phyloP scores from a whole-genome alignment of 2,329 filamentous ascomycete species.

The Chrysoporthe deuterocubensis region DNA sequence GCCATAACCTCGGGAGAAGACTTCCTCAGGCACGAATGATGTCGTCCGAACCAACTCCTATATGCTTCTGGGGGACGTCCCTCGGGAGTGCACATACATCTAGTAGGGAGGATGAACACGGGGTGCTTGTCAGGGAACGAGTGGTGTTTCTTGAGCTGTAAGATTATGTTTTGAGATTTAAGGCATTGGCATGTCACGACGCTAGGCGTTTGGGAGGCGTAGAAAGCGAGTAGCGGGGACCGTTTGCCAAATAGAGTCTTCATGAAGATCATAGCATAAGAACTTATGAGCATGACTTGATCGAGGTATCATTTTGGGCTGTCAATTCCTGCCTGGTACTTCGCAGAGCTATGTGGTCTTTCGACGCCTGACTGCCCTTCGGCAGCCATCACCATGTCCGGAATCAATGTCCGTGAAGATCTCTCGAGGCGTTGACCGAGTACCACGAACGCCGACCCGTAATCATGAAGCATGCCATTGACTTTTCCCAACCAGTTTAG shows the following conservation, averaged over 20 bases:
- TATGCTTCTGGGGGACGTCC: not conserved
- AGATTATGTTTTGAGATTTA: not conserved
- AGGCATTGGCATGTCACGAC: not conserved
- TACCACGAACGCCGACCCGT: conserved; percentile 17
- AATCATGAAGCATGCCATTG: conserved; percentile 16
- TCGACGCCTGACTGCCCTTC: conserved; percentile 10
- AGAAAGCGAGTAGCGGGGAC: not conserved
- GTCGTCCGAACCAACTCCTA: not conserved
- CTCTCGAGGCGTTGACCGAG: not conserved
- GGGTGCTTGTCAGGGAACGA: not conserved
- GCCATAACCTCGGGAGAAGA: not conserved
- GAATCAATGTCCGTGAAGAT: not conserved
- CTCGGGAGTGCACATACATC: not conserved
- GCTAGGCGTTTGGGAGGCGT: conserved; percentile 5
- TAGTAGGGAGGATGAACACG: not conserved
- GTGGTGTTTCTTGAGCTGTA: not conserved
- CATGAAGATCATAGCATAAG: not conserved
- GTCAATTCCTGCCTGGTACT: not conserved
- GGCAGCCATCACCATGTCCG: not conserved
- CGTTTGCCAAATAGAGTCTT: not conserved
- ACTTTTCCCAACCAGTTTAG: conserved; percentile 19
- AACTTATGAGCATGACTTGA: not conserved
- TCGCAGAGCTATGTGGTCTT: not conserved
- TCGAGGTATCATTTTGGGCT: not conserved
- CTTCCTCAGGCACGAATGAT: not conserved